These are phyloP conservation scores for Gloeostereum incarnatum DNA, from an alignment of 768 basidiomycete species.

Conservation along the genomic window DNA sequence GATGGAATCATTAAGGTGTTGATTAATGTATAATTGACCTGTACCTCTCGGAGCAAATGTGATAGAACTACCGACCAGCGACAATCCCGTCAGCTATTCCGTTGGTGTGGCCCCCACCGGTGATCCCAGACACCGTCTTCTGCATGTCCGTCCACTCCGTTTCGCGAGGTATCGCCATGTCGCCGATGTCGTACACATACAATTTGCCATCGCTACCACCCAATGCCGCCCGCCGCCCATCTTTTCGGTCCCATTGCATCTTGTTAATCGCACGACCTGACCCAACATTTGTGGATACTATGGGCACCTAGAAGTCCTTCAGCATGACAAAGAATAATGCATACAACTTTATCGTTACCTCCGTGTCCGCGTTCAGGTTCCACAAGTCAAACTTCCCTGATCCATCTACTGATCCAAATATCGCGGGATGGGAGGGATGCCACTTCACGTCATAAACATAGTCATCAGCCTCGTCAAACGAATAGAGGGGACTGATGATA, in stretches of 20 bases:
- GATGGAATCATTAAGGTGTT: neutral
- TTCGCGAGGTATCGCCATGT: conserved; percentile 82
- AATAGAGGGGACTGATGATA: conserved; percentile 69
- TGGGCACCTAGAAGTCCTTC: conserved; percentile 59
- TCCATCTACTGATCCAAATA: conserved; percentile 92
- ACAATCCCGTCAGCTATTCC: conserved; percentile 22
- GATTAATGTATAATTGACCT: neutral
- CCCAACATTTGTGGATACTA: conserved; percentile 77
- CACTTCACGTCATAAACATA: conserved; percentile 99
- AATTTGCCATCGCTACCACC: conserved; percentile 90
- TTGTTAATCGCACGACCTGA: conserved; percentile 88
- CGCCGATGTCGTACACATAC: conserved; percentile 93
- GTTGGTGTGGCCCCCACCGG: conserved; percentile 43
- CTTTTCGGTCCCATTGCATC: conserved; percentile 89
- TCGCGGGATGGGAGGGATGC: conserved; percentile 92
- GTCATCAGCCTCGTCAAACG: conserved; percentile 96
- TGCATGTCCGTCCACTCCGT: conserved; percentile 92
- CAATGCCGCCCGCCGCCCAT: conserved; percentile 82
- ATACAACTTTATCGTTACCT: conserved; percentile 60
- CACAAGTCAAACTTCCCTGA: conserved; percentile 94
- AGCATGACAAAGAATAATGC: conserved; percentile 4
- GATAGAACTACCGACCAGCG: conserved; percentile 18
- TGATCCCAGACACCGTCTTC: conserved; percentile 71
- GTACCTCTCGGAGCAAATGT: neutral
- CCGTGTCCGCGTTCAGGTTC: conserved; percentile 96